A percentile compares a stretch with the other conserved stretches of the same genome.
Conservation (phyloP, 2,329 filamentous ascomycete genomes). For the Xylaria sp. region DNA sequence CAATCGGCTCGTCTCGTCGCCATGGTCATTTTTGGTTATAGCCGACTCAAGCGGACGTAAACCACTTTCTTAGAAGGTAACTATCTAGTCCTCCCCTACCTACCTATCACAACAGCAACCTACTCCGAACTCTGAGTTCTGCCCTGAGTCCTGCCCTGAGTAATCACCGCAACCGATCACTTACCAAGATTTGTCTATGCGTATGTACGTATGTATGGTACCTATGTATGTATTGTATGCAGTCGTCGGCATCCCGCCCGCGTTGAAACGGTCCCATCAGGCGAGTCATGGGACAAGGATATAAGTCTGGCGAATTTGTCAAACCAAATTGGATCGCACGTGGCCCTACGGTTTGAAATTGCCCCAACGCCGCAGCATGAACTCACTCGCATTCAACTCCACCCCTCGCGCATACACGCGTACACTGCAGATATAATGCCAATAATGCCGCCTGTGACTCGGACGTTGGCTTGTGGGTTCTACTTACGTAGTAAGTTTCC, state of each 20-base stretch:
- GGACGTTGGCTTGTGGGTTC: conserved; percentile 13
- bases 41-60: conserved; percentile 23
- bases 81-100: background rate
- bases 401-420: conserved; percentile 8
- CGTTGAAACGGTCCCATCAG: conserved; percentile 15
- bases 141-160: background rate
- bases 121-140: background rate
- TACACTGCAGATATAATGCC: conserved; percentile 8
- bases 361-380: conserved; percentile 10
- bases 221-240: no score
- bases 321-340: conserved; percentile 28
- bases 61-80: background rate
- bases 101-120: conserved; percentile 9
- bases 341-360: conserved; percentile 24
- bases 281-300: conserved; percentile 21
- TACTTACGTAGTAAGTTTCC: conserved; percentile 10
- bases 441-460: conserved; percentile 16
- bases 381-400: conserved; percentile 9
- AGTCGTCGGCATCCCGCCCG: conserved; percentile 7
- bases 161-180: conserved; percentile 5
- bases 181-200: background rate
- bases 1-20: conserved; percentile 27
- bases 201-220: no score
- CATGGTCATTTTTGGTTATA: conserved; percentile 4
- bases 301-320: conserved; percentile 28